phyloP scores from a whole-genome alignment of 1,284 basidiomycete species.

The Trichosporon sp. region DNA sequence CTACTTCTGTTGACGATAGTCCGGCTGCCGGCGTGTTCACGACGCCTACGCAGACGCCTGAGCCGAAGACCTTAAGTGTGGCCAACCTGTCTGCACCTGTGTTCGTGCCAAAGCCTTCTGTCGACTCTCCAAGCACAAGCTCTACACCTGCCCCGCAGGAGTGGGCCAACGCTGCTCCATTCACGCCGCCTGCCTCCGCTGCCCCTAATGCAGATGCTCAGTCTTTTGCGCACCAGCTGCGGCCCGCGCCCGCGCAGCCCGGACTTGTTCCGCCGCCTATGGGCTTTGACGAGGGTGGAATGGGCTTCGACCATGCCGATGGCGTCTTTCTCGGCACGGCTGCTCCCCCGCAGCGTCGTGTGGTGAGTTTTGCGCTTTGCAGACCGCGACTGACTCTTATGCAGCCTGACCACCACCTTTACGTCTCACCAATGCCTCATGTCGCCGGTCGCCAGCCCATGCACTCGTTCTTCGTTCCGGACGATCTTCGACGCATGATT shows the following conservation, averaged over 20 bases:
- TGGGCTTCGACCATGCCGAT: slow-evolving; percentile 29
- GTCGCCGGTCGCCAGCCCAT: slow-evolving; percentile 51
- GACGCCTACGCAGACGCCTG: not conserved
- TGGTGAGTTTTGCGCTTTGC: slow-evolving; percentile 52
- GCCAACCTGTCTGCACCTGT: slow-evolving; percentile 59
- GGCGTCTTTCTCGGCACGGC: slow-evolving; percentile 51
- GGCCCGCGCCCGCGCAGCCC: not conserved
- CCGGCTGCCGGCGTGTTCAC: not conserved
- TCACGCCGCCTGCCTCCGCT: slow-evolving; percentile 8
- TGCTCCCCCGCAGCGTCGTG: slow-evolving; percentile 56
- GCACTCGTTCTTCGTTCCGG: slow-evolving; percentile 61
- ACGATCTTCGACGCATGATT: slow-evolving; percentile 68
- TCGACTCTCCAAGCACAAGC: slow-evolving; percentile 11
- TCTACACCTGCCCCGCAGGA: slow-evolving; percentile 1
- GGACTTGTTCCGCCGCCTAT: not conserved
- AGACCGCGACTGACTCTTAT: slow-evolving; percentile 5
- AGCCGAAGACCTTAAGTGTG: slow-evolving; percentile 50
- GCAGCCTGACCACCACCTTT: slow-evolving; percentile 86
- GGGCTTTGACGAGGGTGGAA: slow-evolving; percentile 1
- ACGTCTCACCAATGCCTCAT: slow-evolving; percentile 61
- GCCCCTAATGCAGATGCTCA: not conserved
- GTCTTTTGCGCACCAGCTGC: not conserved
- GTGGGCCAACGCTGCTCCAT: slow-evolving; percentile 16
- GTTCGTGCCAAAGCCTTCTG: slow-evolving; percentile 67
- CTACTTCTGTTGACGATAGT: not conserved